phyloP scores from a whole-genome alignment of 768 basidiomycete genomes.

The Boletus coccyginus region DNA sequence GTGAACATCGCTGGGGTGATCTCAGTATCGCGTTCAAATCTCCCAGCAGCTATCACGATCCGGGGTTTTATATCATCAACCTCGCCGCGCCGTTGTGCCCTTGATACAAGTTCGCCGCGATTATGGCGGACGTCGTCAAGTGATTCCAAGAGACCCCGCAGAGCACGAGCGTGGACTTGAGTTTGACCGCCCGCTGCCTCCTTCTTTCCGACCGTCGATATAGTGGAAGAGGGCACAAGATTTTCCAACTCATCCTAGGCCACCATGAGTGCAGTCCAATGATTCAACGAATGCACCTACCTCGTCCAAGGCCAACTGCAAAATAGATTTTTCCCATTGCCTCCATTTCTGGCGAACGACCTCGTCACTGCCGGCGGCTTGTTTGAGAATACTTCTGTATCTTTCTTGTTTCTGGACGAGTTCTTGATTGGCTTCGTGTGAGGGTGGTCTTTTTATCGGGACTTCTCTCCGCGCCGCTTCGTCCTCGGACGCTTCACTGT shows the following conservation, averaged over 20 bases:
- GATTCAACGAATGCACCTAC: constrained; percentile 25
- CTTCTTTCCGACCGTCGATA: constrained; percentile 28
- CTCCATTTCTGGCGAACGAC: constrained; percentile 82
- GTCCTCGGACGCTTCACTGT: constrained; percentile 85
- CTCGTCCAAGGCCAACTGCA: constrained; percentile 67
- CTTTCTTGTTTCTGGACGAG: constrained; percentile 67
- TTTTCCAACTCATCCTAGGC: constrained; percentile 61
- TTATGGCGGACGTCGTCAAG: constrained; percentile 68
- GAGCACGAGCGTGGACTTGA: constrained; percentile 60
- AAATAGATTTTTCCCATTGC: constrained; percentile 77
- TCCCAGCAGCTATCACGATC: constrained; percentile 63
- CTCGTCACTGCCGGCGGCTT: constrained; percentile 75
- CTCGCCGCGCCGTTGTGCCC: constrained; percentile 59
- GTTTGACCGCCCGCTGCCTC: constrained; percentile 47
- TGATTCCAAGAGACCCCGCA: constrained; percentile 74
- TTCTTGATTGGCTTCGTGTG: constrained; percentile 75
- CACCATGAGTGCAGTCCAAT: constrained; percentile 1
- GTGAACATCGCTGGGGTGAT: constrained; percentile 88
- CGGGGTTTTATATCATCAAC: constrained; percentile 72
- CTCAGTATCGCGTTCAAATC: constrained; percentile 64
- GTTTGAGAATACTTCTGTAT: constrained; percentile 67
- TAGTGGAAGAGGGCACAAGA: constrained; percentile 66
- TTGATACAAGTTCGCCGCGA: constrained; percentile 59
- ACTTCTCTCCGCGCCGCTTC: constrained; percentile 59
- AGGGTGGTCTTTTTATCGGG: constrained; percentile 54